Evolutionary conservation across 805 yeast species (phyloP).

Genomic region (Metschnikowia dekortorum): DNA sequence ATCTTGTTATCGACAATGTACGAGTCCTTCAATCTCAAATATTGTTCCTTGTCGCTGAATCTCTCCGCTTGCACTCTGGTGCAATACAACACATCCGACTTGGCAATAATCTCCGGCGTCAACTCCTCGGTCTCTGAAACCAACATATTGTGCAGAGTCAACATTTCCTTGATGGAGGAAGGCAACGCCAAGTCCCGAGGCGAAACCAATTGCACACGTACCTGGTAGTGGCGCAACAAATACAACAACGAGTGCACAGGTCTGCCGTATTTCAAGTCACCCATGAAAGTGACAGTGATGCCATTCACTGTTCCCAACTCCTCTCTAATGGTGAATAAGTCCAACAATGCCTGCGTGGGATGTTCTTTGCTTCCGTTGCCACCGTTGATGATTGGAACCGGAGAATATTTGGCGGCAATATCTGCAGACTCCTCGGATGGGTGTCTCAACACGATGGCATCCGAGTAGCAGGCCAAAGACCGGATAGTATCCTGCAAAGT

Average conservation of each 20-base stretch:
- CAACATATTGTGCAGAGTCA: conserved; percentile 63
- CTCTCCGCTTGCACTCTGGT: conserved; percentile 98
- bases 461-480: conserved; percentile 91
- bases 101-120: conserved; percentile 79
- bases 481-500: conserved; percentile 95
- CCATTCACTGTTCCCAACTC: conserved; percentile 98
- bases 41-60: conserved; percentile 70
- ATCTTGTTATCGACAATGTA: conserved; percentile 91
- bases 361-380: conserved; percentile 98
- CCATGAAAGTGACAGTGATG: conserved; percentile 97
- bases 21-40: conserved; percentile 83
- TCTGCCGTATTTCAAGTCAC: conserved; percentile 96
- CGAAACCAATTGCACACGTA: conserved; percentile 84
- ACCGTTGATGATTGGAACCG: conserved; percentile 95
- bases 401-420: conserved; percentile 93
- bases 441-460: conserved; percentile 95
- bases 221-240: conserved; percentile 87
- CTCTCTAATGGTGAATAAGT: conserved; percentile 96
- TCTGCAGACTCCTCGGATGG: conserved; percentile 90
- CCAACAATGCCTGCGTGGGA: conserved; percentile 98
- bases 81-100: conserved; percentile 93
- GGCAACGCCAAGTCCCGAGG: conserved; percentile 90
- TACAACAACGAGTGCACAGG: conserved; percentile 96
- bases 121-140: conserved; percentile 69
- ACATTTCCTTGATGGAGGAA: conserved; percentile 60